A percentile compares a stretch with the other conserved stretches of the same genome.
Evolutionary conservation across 2,329 filamentous ascomycete genomes (phyloP).

Genomic region (Pezicula rhizophila): DNA sequence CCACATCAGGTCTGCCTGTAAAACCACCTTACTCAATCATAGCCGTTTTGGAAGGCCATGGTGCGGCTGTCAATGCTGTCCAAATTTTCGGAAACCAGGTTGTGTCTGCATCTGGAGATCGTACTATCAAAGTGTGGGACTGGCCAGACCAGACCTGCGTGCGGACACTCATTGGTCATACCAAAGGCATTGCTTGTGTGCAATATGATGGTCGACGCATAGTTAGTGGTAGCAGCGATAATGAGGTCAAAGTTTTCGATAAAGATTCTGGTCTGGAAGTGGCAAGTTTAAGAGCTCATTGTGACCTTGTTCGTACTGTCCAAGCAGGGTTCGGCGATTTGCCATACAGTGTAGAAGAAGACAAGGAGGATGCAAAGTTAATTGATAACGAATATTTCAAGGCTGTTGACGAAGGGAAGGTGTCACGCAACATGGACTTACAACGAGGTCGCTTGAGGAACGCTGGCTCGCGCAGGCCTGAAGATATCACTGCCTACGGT

Average conservation of each 20-base stretch:
- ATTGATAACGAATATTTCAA: slow-evolving; percentile 70
- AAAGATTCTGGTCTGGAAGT: slow-evolving; percentile 80
- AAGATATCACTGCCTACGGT: slow-evolving; percentile 72
- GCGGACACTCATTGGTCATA: slow-evolving; percentile 77
- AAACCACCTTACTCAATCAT: slow-evolving; percentile 69
- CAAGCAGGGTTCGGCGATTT: slow-evolving; percentile 92
- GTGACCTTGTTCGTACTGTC: slow-evolving; percentile 82
- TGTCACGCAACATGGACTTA: slow-evolving; percentile 25
- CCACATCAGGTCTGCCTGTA: slow-evolving; percentile 42
- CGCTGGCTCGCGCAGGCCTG: slow-evolving; percentile 67
- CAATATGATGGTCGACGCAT: slow-evolving; percentile 93
- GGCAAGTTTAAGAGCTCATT: slow-evolving; percentile 76
- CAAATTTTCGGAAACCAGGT: slow-evolving; percentile 82
- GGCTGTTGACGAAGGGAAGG: slow-evolving; percentile 45
- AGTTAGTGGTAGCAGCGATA: slow-evolving; percentile 92
- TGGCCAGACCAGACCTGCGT: slow-evolving; percentile 72
- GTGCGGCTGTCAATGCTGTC: slow-evolving; percentile 91
- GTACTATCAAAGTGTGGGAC: slow-evolving; percentile 91
- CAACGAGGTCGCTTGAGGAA: slow-evolving; percentile 30
- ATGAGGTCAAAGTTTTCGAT: slow-evolving; percentile 93
- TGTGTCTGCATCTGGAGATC: slow-evolving; percentile 90
- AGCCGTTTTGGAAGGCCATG: slow-evolving; percentile 74
- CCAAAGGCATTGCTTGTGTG: slow-evolving; percentile 94
- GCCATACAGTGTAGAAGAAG: slow-evolving; percentile 70
- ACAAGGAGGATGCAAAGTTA: slow-evolving; percentile 64